phyloP scores from a whole-genome alignment of 306 rosid genomes.

The Echinosophora koreensis region DNA sequence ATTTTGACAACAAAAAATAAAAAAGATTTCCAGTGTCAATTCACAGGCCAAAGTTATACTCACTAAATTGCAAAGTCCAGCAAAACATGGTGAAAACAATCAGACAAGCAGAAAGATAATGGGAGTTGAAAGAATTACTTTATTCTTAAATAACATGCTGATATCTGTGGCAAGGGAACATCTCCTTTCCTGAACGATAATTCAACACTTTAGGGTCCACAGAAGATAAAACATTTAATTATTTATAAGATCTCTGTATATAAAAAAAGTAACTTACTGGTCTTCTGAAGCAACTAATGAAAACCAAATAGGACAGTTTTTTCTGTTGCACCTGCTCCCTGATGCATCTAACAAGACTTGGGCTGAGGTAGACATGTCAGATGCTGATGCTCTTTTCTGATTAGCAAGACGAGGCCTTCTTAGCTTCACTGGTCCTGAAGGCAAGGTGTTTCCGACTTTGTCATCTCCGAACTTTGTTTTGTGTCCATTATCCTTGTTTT shows the following conservation, averaged over 20 bases:
- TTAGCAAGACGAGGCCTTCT: conserved; percentile 67
- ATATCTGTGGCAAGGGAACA: conserved; percentile 86
- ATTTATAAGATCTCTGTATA: conserved; percentile 4
- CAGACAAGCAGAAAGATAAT: conserved; percentile 36
- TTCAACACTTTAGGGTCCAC: conserved; percentile 3
- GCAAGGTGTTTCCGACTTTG: conserved; percentile 58
- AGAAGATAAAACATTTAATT: conserved; percentile 10
- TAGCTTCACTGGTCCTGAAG: conserved; percentile 68
- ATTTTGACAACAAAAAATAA: not conserved
- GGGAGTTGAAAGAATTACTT: conserved; percentile 63
- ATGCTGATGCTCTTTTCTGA: conserved; percentile 66
- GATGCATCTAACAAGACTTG: conserved; percentile 68
- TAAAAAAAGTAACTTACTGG: conserved; percentile 60
- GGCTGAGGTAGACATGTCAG: conserved; percentile 65
- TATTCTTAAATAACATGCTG: conserved; percentile 85
- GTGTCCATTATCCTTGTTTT: conserved; percentile 70
- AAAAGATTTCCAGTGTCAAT: not conserved
- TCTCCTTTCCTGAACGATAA: conserved; percentile 85
- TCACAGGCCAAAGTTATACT: conserved; percentile 2
- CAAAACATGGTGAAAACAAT: not conserved
- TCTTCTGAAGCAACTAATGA: conserved; percentile 92
- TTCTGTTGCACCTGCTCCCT: conserved; percentile 56
- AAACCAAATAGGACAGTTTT: conserved; percentile 89
- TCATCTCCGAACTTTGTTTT: conserved; percentile 64
- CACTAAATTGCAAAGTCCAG: not conserved